Conservation (phyloP, 2,329 filamentous ascomycete species). For the Pseudomassariella vexata region DNA sequence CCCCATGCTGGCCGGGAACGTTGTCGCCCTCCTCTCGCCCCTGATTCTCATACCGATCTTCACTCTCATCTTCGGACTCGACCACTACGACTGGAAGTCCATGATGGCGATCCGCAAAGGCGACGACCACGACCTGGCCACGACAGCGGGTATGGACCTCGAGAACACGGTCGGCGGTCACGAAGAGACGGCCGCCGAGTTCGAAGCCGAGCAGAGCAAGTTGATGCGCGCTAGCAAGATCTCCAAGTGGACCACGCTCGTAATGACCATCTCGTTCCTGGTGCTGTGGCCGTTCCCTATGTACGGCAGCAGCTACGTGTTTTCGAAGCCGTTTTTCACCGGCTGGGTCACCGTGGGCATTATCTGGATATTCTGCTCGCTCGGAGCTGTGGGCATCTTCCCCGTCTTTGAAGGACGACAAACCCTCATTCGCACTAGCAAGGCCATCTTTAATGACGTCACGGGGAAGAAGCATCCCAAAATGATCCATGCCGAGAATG, state of each 20-base stretch:
- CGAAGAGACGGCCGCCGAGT: constrained; percentile 32
- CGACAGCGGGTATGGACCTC: constrained; percentile 57
- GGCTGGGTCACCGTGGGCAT: constrained; percentile 75
- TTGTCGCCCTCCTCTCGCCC: constrained; percentile 74
- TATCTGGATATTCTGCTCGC: constrained; percentile 71
- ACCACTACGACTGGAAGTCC: constrained; percentile 80
- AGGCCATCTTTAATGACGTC: constrained; percentile 57
- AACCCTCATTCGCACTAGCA: constrained; percentile 57
- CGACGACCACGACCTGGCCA: constrained; percentile 70
- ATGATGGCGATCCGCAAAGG: constrained; percentile 76
- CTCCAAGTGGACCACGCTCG: constrained; percentile 44
- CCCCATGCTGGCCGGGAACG: constrained; percentile 84
- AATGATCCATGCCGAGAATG: constrained; percentile 21
- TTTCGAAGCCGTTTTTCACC: constrained; percentile 75
- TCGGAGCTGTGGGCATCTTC: constrained; percentile 71
- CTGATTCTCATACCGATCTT: constrained; percentile 69
- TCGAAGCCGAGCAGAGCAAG: constrained; percentile 30
- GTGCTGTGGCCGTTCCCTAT: constrained; percentile 90
- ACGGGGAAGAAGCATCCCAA: constrained; percentile 33
- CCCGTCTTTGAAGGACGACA: constrained; percentile 73
- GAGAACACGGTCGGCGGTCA: constrained; percentile 47
- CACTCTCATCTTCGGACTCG: constrained; percentile 62
- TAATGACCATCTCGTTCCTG: constrained; percentile 65
- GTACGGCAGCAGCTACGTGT: constrained; percentile 78
- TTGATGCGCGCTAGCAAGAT: constrained; percentile 48